A percentile compares a stretch with the other conserved stretches of the same genome.
Evolutionary conservation across 73 alveolate species (phyloP).

Genomic region (Paramecium sexaurelia): DNA sequence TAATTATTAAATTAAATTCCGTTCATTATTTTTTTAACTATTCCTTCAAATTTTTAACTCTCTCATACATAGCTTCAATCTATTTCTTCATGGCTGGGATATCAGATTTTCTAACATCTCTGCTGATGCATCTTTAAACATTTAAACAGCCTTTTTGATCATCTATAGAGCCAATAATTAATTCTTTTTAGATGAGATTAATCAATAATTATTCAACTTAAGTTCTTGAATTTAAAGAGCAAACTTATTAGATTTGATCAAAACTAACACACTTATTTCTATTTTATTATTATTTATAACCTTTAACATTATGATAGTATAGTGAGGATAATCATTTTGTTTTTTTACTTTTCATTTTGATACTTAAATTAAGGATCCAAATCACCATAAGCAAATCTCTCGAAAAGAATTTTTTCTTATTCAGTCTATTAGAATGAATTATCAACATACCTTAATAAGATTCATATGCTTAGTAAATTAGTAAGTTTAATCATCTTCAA

Average conservation of each 20-base stretch:
- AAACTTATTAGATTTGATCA: neutral
- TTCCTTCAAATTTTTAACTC: neutral
- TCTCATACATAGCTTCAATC: neutral
- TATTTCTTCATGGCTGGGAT: neutral
- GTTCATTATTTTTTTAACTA: neutral
- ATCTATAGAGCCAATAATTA: neutral
- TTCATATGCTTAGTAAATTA: neutral
- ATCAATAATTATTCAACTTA: neutral
- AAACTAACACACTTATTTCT: neutral
- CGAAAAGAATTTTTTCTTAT: neutral
- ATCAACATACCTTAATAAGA: neutral
- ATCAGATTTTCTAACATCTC: neutral
- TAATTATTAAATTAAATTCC: neutral
- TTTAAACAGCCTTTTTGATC: neutral
- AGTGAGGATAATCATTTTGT: neutral
- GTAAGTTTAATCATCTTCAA: neutral
- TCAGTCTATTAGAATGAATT: neutral
- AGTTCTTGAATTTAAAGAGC: neutral
- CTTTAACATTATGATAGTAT: neutral
- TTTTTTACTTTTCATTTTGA: neutral
- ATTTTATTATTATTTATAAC: neutral
- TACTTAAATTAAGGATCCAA: neutral
- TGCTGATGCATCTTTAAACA: conserved; percentile 2
- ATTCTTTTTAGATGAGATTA: neutral
- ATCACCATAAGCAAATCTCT: neutral